These are phyloP conservation scores for Aspergillus conjunctus DNA, from an alignment of 495 filamentous ascomycete genomes.

Conservation along the genomic window DNA sequence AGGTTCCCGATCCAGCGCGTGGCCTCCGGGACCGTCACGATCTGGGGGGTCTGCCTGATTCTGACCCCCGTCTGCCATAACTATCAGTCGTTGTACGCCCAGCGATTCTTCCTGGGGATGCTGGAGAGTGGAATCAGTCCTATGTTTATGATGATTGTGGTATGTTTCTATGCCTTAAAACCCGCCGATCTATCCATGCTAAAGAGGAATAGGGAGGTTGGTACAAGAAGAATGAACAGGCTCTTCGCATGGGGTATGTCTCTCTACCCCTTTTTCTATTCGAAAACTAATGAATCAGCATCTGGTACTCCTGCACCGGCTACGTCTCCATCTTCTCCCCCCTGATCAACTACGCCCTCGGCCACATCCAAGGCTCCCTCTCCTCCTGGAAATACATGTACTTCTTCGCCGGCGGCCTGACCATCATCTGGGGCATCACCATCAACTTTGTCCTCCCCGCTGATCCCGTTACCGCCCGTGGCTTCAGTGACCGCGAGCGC, in stretches of 20 bases:
- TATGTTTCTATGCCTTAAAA: conserved; percentile 15
- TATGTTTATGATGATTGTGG: conserved; percentile 49
- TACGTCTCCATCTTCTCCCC: conserved; percentile 31
- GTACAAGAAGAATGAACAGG: conserved; percentile 50
- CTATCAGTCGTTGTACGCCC: conserved; percentile 40
- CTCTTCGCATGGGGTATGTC: conserved; percentile 44
- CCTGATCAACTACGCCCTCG: conserved; percentile 32
- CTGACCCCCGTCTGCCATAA: conserved; percentile 40
- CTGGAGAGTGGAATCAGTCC: conserved; percentile 38
- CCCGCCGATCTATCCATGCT: neutral
- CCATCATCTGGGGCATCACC: conserved; percentile 27
- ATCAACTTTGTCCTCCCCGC: conserved; percentile 41
- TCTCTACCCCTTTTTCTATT: neutral
- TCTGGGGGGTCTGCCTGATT: conserved; percentile 44
- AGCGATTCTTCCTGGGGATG: conserved; percentile 53
- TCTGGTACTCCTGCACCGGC: conserved; percentile 34
- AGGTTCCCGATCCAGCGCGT: conserved; percentile 49
- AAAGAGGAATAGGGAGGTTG: conserved; percentile 30
- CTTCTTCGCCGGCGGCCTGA: conserved; percentile 29
- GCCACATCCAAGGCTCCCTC: conserved; percentile 27
- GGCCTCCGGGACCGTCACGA: conserved; percentile 30
- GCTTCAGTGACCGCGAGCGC: conserved; percentile 46
- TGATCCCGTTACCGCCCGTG: conserved; percentile 45
- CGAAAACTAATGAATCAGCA: conserved; percentile 1
- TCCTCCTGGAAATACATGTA: conserved; percentile 35